Conservation (phyloP, 1,284 basidiomycete genomes). For the Austroboletus niveus region DNA sequence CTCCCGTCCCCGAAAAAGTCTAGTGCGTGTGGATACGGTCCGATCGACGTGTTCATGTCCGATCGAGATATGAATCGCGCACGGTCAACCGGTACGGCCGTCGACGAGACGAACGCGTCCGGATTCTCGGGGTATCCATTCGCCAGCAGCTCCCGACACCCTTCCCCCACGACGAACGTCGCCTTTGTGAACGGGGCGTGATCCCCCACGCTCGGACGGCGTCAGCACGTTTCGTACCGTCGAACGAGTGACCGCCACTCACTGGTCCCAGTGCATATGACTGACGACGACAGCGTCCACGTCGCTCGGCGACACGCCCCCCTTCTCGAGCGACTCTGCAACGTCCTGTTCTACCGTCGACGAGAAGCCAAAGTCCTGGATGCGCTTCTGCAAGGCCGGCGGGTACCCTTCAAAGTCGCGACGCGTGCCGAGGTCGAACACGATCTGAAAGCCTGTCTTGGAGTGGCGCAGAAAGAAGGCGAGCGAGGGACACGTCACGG, state of each 20-base stretch:
- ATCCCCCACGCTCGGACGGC: conserved; percentile 39
- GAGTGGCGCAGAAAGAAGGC: conserved; percentile 51
- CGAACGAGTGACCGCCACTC: conserved; percentile 23
- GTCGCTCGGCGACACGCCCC: conserved; percentile 41
- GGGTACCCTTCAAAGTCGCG: conserved; percentile 45
- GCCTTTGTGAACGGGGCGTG: conserved; percentile 44
- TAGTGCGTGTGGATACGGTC: conserved; percentile 49
- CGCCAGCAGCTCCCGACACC: conserved; percentile 33
- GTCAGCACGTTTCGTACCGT: neutral
- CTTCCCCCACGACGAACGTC: conserved; percentile 45
- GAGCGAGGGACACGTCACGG: conserved; percentile 40
- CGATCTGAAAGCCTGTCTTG: conserved; percentile 35
- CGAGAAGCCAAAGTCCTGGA: conserved; percentile 29
- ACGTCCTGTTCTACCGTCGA: conserved; percentile 41
- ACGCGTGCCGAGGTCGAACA: conserved; percentile 56
- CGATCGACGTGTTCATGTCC: conserved; percentile 38
- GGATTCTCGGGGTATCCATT: conserved; percentile 44
- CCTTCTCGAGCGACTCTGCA: conserved; percentile 46
- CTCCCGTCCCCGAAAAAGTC: conserved; percentile 60
- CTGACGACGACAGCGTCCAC: conserved; percentile 49
- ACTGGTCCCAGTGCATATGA: conserved; percentile 48
- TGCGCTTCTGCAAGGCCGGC: conserved; percentile 28
- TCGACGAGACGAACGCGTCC: conserved; percentile 31
- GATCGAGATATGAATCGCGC: conserved; percentile 38
- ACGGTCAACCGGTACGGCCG: conserved; percentile 43